These are phyloP conservation scores for Cryptosporidium ubiquitum DNA, from an alignment of 169 alveolate species.

Conservation along the genomic window DNA sequence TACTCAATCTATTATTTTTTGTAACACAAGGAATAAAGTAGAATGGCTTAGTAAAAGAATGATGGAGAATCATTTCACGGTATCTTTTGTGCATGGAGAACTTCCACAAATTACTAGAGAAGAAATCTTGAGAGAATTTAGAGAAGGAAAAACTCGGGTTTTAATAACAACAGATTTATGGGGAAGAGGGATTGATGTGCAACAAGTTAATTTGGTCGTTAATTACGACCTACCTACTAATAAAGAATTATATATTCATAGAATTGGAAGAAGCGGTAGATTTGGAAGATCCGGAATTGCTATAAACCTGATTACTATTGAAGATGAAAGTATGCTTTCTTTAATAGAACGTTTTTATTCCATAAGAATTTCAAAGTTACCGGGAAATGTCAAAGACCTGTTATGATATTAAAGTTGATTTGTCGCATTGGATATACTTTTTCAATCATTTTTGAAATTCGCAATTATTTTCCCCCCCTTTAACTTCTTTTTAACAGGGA, in stretches of 20 bases:
- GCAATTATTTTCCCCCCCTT: background rate
- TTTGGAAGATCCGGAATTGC: slow-evolving; percentile 99
- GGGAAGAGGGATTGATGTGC: slow-evolving; percentile 99
- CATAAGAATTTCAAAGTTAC: slow-evolving; percentile 30
- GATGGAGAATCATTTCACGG: slow-evolving; percentile 97
- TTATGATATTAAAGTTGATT: background rate
- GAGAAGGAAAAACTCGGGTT: slow-evolving; percentile 96
- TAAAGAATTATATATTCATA: slow-evolving; percentile 97
- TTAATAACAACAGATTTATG: slow-evolving; percentile 98
- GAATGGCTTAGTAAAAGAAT: slow-evolving; percentile 97
- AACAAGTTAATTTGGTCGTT: slow-evolving; percentile 97
- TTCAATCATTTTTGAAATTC: background rate
- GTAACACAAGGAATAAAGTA: slow-evolving; percentile 96
- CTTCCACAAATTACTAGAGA: slow-evolving; percentile 98
- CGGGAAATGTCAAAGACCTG: slow-evolving; percentile 21
- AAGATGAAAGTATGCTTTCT: slow-evolving; percentile 44
- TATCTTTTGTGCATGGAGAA: slow-evolving; percentile 96
- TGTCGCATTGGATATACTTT: background rate
- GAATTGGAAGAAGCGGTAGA: slow-evolving; percentile 99
- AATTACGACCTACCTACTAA: slow-evolving; percentile 98
- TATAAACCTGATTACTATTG: slow-evolving; percentile 87
- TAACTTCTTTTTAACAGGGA: background rate
- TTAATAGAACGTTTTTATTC: slow-evolving; percentile 43
- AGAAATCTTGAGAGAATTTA: slow-evolving; percentile 95
- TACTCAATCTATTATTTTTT: slow-evolving; percentile 98